These are phyloP conservation scores for Apiotrichum veenhuisii DNA, from an alignment of 1,284 basidiomycete genomes.

Conservation along the genomic window DNA sequence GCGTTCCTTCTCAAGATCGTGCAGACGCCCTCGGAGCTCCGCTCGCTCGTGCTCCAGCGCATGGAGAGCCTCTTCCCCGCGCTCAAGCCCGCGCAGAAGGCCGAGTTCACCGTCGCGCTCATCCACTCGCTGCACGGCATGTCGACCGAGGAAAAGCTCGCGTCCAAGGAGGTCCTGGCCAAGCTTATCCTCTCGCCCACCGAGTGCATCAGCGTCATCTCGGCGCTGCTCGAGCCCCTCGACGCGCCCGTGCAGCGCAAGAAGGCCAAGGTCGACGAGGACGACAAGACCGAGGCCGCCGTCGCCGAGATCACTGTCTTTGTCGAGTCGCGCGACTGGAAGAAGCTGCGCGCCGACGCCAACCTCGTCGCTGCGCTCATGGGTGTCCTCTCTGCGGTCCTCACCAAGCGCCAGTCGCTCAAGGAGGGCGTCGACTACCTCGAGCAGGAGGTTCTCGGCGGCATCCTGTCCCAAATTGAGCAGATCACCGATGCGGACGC, in stretches of 20 bases:
- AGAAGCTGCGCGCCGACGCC: constrained; percentile 62
- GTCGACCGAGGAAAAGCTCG: constrained; percentile 26
- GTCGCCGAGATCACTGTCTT: constrained; percentile 61
- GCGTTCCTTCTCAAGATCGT: constrained; percentile 22
- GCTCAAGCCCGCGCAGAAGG: constrained; percentile 25
- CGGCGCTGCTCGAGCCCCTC: constrained; percentile 30
- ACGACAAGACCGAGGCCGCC: constrained; percentile 26
- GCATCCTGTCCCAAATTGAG: constrained; percentile 66
- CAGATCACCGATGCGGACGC: constrained; percentile 53
- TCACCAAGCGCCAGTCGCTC: constrained; percentile 53
- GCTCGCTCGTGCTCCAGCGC: constrained; percentile 25
- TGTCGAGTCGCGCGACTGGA: constrained; percentile 66
- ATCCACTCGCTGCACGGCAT: constrained; percentile 33
- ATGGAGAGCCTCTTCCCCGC: constrained; percentile 38
- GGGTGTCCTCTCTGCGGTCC: constrained; percentile 66
- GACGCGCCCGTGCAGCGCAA: constrained; percentile 30
- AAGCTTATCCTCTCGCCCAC: constrained; percentile 26
- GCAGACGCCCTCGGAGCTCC: constrained; percentile 6
- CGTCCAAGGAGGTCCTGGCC: constrained; percentile 25
- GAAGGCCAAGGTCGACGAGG: constrained; percentile 31
- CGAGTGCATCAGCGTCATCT: constrained; percentile 26
- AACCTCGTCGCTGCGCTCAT: constrained; percentile 70
- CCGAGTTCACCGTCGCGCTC: constrained; percentile 29
- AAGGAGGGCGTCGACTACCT: constrained; percentile 66
- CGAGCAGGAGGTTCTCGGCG: constrained; percentile 81